Evolutionary conservation across 1,284 basidiomycete genomes (phyloP).

Genomic region (Xerocomus nothofagi): DNA sequence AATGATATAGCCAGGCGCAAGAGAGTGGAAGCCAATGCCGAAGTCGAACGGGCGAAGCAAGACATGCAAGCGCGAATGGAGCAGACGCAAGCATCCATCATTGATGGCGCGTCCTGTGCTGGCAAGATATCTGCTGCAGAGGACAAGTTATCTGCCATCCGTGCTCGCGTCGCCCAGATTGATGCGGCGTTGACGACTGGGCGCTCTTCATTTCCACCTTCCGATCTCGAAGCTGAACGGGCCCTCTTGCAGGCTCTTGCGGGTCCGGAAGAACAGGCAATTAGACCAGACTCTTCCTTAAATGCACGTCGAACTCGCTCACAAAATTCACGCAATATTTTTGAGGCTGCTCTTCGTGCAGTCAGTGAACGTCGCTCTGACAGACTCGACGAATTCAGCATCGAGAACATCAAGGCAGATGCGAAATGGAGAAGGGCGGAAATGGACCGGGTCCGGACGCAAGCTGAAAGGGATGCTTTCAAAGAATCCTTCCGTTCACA

Average conservation of each 20-base stretch:
- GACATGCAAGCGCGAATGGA: conserved; percentile 71
- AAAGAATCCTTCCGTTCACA: conserved; percentile 64
- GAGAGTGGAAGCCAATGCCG: conserved; percentile 63
- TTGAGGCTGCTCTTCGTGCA: conserved; percentile 80
- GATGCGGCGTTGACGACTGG: conserved; percentile 42
- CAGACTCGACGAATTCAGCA: conserved; percentile 71
- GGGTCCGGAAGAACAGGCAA: conserved; percentile 66
- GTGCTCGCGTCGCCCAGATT: conserved; percentile 66
- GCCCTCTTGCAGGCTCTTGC: conserved; percentile 70
- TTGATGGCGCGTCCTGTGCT: conserved; percentile 75
- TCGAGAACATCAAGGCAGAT: conserved; percentile 73
- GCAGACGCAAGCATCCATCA: conserved; percentile 65
- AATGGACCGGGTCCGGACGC: conserved; percentile 70
- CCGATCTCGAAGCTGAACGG: conserved; percentile 72
- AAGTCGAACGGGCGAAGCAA: conserved; percentile 68
- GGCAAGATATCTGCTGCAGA: conserved; percentile 79
- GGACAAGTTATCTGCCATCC: conserved; percentile 65
- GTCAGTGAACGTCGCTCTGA: conserved; percentile 79
- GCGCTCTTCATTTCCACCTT: conserved; percentile 42
- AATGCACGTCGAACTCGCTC: conserved; percentile 66
- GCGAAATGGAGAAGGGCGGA: conserved; percentile 67
- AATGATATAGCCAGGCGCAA: conserved; percentile 62
- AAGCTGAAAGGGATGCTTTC: conserved; percentile 69
- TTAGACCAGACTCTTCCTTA: conserved; percentile 61
- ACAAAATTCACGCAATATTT: conserved; percentile 75